Evolutionary conservation across 78 protist genomes (phyloP), one percentile per base, ranked within the genome.

Genomic region (slime mould (Dictyostelium discoideum)): DNA sequence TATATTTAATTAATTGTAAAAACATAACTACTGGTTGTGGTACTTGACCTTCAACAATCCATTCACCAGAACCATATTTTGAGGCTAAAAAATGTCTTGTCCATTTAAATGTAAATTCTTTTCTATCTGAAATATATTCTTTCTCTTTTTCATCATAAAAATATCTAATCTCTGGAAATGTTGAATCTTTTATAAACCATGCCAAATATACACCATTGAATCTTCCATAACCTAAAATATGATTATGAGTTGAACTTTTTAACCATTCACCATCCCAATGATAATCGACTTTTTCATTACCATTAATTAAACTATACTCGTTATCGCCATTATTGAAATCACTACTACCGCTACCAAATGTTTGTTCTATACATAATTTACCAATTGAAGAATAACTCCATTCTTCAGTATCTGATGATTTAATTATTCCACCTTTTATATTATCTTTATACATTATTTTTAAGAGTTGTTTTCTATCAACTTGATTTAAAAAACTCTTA

Each of bases 211-310:
- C 84, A 72, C 95, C 95, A 72, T 90, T 90, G n/a, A 90, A 90
- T 32, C 95, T 24, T 54, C 95, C 95, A 67, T n/a, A 60, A 7
- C 95, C 95, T 13, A 90, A 14, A 1, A 57, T 44, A 9, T 22
- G 20, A 44, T 22, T 37, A 24, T 63, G 73, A 6, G 77, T 82
- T 10, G 95, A 82, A 5, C 79, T 46, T 20, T 63, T 57, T 32
- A 90, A 69, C 95, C 95, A 90, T 72, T 90, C 95, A 73, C 95
- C 95, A 54, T 90, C 95, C 95, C 95, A 90, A 48, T 82, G 88
- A 82, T 90, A 90, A 11, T 90, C 95, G 18, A 90, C 84, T n/a
- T 90, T 80, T 20, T 80, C 88, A 5, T 81, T 82, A 7, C 9
- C 24, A 69, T 24, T 69, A 5, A 60, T 60, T 60, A 60, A 60